Evolutionary conservation across 805 yeast species (phyloP).

Genomic region (Saccharomycopsis guyanensis): DNA sequence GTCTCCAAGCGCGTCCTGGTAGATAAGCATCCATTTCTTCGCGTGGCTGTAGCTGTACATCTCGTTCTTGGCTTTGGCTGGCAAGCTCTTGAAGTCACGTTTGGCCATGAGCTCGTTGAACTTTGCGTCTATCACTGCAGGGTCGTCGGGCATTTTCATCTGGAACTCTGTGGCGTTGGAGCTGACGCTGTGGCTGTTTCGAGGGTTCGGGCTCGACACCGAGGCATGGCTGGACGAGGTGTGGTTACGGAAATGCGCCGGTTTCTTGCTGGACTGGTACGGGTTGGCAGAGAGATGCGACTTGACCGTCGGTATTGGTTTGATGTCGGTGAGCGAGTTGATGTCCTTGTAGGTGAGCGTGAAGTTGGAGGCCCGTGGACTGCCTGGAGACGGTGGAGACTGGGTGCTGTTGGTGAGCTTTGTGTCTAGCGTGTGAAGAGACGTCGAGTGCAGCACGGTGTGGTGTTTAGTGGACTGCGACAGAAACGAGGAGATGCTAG

Average conservation of each 20-base stretch:
- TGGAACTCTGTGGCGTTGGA: slow-evolving; percentile 13
- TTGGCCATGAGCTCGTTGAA: slow-evolving; percentile 75
- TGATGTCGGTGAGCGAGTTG: slow-evolving; percentile 20
- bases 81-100: slow-evolving; percentile 66
- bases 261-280: background rate
- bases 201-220: background rate
- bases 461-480: background rate
- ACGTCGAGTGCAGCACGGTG: background rate
- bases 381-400: slow-evolving; percentile 10
- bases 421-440: slow-evolving; percentile 7
- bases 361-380: slow-evolving; percentile 2
- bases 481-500: slow-evolving; percentile 8
- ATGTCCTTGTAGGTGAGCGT: slow-evolving; percentile 19
- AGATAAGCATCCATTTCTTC: slow-evolving; percentile 86
- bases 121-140: slow-evolving; percentile 59
- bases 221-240: background rate
- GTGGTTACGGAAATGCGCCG: background rate
- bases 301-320: slow-evolving; percentile 19
- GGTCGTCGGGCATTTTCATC: slow-evolving; percentile 58
- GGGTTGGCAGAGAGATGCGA: background rate
- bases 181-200: slow-evolving; percentile 11
- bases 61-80: slow-evolving; percentile 67
- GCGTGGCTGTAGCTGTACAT: slow-evolving; percentile 67
- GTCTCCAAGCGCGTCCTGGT: slow-evolving; percentile 80
- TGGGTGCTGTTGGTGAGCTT: background rate